Base-by-base conservation (phyloP, 2,329 filamentous ascomycete genomes). In the Rutstroemia sp. region DNA sequence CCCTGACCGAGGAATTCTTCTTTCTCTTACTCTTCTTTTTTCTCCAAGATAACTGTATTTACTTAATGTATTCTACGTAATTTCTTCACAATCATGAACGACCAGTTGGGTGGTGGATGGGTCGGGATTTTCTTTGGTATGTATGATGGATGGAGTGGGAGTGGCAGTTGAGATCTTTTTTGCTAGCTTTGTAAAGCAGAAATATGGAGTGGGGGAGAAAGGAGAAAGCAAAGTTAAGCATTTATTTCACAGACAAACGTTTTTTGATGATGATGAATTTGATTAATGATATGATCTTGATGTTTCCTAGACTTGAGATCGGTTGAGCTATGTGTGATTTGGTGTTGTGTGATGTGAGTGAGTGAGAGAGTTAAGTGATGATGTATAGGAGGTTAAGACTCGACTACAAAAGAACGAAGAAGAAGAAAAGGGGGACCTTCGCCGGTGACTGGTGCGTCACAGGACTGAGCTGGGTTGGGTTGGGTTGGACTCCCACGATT, bases 11-110 rank as follows among this genome's bases (percentile, higher is more conserved):
- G 18, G 39, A 34, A 4, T 1, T 41, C 9, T 42, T 42, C 9
- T 42, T 34, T 34, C 12, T 34, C 30, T 34, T 12, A 34, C 30
- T 34, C 30, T 34, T 34, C 9, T 34, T 34, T 34, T 34, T 9
- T 34, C 30, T 5, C 30, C 37, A 49, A 57, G 47, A 59, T 57
- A 56, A 49, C 45, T 58, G 46, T 56, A 49, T 41, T 19, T 61
- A 63, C 55, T 62, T 64, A 64, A 65, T 65, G 62, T 64, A 63
- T 65, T 64, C 57, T 63, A 64, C 52, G 58, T 65, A 65, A 65
- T 63, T 62, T 54, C 27, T 21, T 44, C 21, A 18, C n/a, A 18
- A 21, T 44, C 41, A 23, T 21, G 41, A 44, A 21, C 18, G 41
- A 18, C 41, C 25, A 30, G 49, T 49, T 42, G 48, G 19, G 39